These are phyloP conservation scores for Ilyonectria robusta DNA, from an alignment of 2,329 filamentous ascomycete species.

Conservation along the genomic window DNA sequence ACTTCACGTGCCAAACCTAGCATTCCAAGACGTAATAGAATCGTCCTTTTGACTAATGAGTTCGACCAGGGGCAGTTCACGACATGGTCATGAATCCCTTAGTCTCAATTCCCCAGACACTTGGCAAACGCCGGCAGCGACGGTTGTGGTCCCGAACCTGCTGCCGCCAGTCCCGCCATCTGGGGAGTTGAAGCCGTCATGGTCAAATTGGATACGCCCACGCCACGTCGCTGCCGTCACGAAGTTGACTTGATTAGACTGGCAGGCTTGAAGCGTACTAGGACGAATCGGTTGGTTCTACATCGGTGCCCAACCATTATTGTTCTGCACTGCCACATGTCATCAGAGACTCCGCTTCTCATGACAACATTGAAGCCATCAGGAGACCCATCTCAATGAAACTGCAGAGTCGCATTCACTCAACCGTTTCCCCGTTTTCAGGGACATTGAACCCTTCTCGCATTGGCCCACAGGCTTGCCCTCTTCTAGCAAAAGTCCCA, in stretches of 20 bases:
- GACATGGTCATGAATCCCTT: constrained; percentile 32
- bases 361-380: constrained; percentile 5
- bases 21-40: constrained; percentile 47
- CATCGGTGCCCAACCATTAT: background rate
- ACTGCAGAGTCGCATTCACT: background rate
- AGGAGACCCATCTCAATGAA: background rate
- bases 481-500: constrained; percentile 21
- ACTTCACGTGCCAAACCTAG: constrained; percentile 38
- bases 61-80: constrained; percentile 31
- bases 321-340: constrained; percentile 1
- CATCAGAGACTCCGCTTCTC: background rate
- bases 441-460: background rate
- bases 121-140: constrained; percentile 36
- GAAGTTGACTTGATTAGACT: background rate
- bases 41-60: constrained; percentile 44
- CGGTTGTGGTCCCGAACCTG: constrained; percentile 34
- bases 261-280: background rate
- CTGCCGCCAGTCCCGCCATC: constrained; percentile 37
- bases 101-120: constrained; percentile 42
- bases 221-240: constrained; percentile 13
- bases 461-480: background rate
- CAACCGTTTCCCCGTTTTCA: background rate
- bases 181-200: constrained; percentile 12
- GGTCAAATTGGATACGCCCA: constrained; percentile 25
- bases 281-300: background rate